Conservation (phyloP, 768 basidiomycete species). For the Lactarius trivialis region DNA sequence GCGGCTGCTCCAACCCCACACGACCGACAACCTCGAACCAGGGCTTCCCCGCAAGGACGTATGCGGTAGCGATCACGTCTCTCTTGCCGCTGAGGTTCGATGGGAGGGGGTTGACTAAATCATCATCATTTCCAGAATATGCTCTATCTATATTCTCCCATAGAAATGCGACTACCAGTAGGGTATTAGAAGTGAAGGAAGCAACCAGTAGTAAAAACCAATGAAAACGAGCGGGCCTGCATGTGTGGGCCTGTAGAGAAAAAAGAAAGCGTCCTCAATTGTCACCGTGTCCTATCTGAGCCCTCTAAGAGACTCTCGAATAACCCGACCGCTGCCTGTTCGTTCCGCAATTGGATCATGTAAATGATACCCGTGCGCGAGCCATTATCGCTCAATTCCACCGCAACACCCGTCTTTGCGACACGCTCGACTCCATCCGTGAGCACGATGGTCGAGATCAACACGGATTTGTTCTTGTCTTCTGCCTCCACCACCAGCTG, state of each 20-base stretch:
- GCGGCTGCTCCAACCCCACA: constrained; percentile 58
- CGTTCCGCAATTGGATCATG: constrained; percentile 94
- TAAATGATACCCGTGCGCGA: constrained; percentile 88
- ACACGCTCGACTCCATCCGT: constrained; percentile 96
- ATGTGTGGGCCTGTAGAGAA: neutral
- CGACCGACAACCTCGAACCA: constrained; percentile 47
- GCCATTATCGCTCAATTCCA: constrained; percentile 92
- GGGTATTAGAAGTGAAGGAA: constrained; percentile 13
- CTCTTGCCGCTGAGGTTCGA: constrained; percentile 60
- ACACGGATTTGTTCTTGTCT: constrained; percentile 60
- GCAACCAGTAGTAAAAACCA: constrained; percentile 6
- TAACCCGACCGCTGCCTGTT: constrained; percentile 74
- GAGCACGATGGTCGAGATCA: constrained; percentile 94
- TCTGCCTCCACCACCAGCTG: constrained; percentile 94
- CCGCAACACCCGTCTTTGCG: constrained; percentile 96
- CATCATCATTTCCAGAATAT: neutral
- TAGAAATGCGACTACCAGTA: constrained; percentile 15
- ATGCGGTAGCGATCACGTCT: constrained; percentile 84
- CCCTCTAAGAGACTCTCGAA: constrained; percentile 85
- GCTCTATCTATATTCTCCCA: neutral
- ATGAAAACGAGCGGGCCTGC: neutral
- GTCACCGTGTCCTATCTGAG: constrained; percentile 55
- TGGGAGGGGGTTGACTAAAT: constrained; percentile 20
- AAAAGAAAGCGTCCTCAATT: constrained; percentile 4
- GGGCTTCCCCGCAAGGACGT: constrained; percentile 78